phyloP scores from a whole-genome alignment of 2,329 filamentous ascomycete species.

The Penicillium crustosum region DNA sequence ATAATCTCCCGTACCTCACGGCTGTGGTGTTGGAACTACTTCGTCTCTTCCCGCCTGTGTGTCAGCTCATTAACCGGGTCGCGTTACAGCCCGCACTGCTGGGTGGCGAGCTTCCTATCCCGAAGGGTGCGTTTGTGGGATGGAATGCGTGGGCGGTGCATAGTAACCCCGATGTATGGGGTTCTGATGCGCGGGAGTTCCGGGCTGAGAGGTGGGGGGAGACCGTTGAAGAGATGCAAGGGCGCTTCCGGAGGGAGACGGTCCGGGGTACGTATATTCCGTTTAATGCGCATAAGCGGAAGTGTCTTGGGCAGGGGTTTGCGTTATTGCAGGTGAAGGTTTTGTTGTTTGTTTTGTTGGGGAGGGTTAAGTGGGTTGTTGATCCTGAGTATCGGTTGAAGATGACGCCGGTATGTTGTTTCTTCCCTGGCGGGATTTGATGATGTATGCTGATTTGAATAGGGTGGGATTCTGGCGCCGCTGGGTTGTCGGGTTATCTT shows the following conservation, averaged over 20 bases:
- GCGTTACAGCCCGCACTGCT: conserved; percentile 30
- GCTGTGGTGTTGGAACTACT: conserved; percentile 50
- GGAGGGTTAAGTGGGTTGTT: conserved; percentile 22
- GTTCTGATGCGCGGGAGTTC: conserved; percentile 33
- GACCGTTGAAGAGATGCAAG: conserved; percentile 36
- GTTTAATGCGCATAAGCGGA: conserved; percentile 32
- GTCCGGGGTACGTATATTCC: conserved; percentile 31
- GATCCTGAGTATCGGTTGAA: conserved; percentile 26
- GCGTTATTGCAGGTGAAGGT: conserved; percentile 32
- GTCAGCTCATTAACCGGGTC: conserved; percentile 51
- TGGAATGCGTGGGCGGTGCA: conserved; percentile 46
- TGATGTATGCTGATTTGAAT: conserved; percentile 7
- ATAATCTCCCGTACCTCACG: conserved; percentile 46
- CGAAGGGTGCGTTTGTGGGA: conserved; percentile 42
- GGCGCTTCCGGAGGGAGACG: conserved; percentile 25
- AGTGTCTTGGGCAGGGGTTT: conserved; percentile 32
- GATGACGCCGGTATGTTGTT: conserved; percentile 26
- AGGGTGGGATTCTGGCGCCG: conserved; percentile 29
- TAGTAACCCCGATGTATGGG: conserved; percentile 37
- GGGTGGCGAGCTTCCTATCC: conserved; percentile 32
- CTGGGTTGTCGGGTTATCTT: conserved; percentile 23
- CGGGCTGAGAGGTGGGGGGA: conserved; percentile 39
- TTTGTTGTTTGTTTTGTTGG: conserved; percentile 25
- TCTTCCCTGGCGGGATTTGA: neutral
- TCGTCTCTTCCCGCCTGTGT: conserved; percentile 52